These are phyloP conservation scores for Cordia subcordata DNA, from an alignment of 257 asterid species.

Conservation along the genomic window DNA sequence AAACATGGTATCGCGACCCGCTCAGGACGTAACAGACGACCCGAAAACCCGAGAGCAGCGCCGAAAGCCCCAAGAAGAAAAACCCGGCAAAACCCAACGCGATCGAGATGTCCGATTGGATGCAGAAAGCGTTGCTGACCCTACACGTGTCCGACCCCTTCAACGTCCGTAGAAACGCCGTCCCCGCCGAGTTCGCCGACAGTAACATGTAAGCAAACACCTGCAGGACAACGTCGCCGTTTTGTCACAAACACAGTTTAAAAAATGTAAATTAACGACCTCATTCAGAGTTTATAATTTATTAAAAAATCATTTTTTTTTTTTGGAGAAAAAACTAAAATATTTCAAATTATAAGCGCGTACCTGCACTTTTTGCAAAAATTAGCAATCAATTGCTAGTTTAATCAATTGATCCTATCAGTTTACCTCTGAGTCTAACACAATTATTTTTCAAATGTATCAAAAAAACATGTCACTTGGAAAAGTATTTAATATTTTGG, in stretches of 20 bases:
- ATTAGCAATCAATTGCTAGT: no score
- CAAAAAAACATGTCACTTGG: no score
- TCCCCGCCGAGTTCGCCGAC: slow-evolving; percentile 49
- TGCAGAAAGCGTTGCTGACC: slow-evolving; percentile 29
- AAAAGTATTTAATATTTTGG: not conserved
- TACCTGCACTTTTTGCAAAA: no score
- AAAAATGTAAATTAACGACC: no score
- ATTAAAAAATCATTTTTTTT: no score
- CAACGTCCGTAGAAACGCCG: slow-evolving; percentile 32
- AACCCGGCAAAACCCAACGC: slow-evolving; percentile 49
- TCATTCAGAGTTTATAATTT: no score
- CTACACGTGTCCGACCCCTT: slow-evolving; percentile 25
- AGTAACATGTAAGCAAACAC: slow-evolving; percentile 37
- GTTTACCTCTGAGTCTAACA: no score
- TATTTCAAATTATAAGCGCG: no score
- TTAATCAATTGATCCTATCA: no score
- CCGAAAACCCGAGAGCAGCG: slow-evolving; percentile 47
- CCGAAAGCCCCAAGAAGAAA: slow-evolving; percentile 34
- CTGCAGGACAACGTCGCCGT: slow-evolving; percentile 21
- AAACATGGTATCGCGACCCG: slow-evolving; percentile 45
- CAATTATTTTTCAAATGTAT: no score
- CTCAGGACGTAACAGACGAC: slow-evolving; percentile 32
- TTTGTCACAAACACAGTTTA: not conserved
- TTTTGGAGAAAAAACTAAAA: no score
- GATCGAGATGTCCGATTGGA: slow-evolving; percentile 39